A percentile compares a stretch with the other conserved stretches of the same genome.
Evolutionary conservation across 2,329 filamentous ascomycete species (phyloP).

Genomic region (Cadophora luteo-olivacea): DNA sequence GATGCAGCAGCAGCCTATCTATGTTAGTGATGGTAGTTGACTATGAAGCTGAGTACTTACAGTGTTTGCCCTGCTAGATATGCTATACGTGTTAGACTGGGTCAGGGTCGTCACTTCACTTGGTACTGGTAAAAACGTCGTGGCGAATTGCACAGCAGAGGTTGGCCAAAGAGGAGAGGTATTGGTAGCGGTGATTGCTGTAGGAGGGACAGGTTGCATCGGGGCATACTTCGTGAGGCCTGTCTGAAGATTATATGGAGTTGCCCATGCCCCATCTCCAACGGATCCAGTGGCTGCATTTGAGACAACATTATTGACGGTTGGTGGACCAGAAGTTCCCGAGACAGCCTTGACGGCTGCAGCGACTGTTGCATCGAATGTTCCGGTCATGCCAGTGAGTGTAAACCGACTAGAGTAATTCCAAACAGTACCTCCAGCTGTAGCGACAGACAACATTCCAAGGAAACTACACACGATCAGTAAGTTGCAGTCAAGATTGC

Average conservation of each 20-base stretch:
- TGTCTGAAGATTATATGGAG: constrained; percentile 46
- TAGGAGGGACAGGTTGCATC: constrained; percentile 48
- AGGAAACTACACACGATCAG: constrained; percentile 54
- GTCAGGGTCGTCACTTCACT: constrained; percentile 47
- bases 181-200: constrained; percentile 47
- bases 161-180: constrained; percentile 47
- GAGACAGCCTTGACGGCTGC: constrained; percentile 45
- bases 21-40: constrained; percentile 27
- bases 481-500: constrained; percentile 16
- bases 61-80: constrained; percentile 46
- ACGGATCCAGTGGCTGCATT: constrained; percentile 21
- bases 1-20: constrained; percentile 40
- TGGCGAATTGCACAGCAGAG: constrained; percentile 45
- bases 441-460: constrained; percentile 61
- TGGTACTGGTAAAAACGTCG: constrained; percentile 42
- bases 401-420: constrained; percentile 70
- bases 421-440: constrained; percentile 60
- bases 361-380: constrained; percentile 53
- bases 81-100: constrained; percentile 44
- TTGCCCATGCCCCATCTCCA: constrained; percentile 37
- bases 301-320: constrained; percentile 34
- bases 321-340: constrained; percentile 47
- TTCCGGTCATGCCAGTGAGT: constrained; percentile 68
- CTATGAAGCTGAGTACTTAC: constrained; percentile 37
- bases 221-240: constrained; percentile 48